Base-by-base conservation (phyloP, 2,329 filamentous ascomycete genomes). In the Talaromyces pinophilus region DNA sequence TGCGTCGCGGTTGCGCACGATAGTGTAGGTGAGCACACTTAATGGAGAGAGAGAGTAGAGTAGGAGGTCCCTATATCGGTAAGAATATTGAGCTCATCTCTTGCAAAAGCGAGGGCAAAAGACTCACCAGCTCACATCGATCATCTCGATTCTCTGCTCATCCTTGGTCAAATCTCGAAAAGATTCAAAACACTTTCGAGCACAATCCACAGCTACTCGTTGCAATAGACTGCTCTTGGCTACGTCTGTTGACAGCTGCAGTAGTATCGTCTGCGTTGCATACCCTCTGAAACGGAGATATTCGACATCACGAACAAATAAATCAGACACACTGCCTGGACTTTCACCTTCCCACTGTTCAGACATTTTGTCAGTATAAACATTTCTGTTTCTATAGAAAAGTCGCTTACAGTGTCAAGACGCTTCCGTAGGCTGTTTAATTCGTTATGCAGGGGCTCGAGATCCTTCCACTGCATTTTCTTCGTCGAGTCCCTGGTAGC, bases 1-100 rank as follows among this genome's bases (percentile, higher is more conserved):
- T 60, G 22, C 8, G 22, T 54, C 15, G 33, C 33, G 22, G 13
- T 40, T 38, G 10, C 30, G 15, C 2, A 48, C 17, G 30, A 64
- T 64, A 5, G 46, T 59, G 28, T 59, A 59, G 40, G 52, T 11
- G n/a, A 64, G 62, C 2, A 64, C 42, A 19, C 62, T 59, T n/a
- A 64, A 40, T 33, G 62, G 62, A 4, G 62, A 64, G 1, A 64
- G 19, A 6, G 38, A 40, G 8, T 59, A 64, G 6, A 59, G 38
- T 6, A 64, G 52, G 25, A 59, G 28, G 19, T 64, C 62, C 62
- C 62, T 64, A 10, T 19, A 28, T 5, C 5, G n/a, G 22, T 30
- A 3, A 15, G 11, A 52, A 28, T 50, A 1, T 22, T 19, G 5
- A 17, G n/a, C 8, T 28, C 19, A 1, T 25, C 17, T 50, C 19